Percentiles rank a stretch among this genome's conserved stretches.
Conservation (phyloP, 2,329 filamentous ascomycete species). For the Metarhizium anisopliae region DNA sequence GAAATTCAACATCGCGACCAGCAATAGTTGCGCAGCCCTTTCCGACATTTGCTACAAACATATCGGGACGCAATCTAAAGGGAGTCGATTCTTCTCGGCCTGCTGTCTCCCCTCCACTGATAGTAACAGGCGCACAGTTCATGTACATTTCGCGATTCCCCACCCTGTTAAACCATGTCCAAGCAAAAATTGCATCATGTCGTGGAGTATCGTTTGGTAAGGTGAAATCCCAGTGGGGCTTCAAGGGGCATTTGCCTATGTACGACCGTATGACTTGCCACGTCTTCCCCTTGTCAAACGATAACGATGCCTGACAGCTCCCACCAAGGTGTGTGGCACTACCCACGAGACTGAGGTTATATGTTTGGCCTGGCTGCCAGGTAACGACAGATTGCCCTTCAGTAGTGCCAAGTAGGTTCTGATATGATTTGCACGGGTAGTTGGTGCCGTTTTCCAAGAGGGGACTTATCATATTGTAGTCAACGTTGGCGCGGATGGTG, state of each 20-base stretch:
- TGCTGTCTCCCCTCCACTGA: conserved; percentile 28
- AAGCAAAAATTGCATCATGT: conserved; percentile 58
- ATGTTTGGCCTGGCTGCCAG: conserved; percentile 52
- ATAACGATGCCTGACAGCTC: conserved; percentile 67
- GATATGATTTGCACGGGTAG: no score
- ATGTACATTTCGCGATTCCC: conserved; percentile 83
- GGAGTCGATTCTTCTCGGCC: conserved; percentile 16
- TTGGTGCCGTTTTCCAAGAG: no score
- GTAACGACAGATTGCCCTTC: conserved; percentile 16
- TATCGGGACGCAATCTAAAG: conserved; percentile 50
- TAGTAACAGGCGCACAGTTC: conserved; percentile 68
- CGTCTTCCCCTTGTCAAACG: conserved; percentile 59
- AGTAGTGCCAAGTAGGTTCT: no score
- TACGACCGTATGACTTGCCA: conserved; percentile 60
- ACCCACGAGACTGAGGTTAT: conserved; percentile 57
- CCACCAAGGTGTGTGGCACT: conserved; percentile 59
- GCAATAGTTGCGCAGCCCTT: conserved; percentile 45
- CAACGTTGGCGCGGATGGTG: no score
- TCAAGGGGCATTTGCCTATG: conserved; percentile 42
- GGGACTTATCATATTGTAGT: no score
- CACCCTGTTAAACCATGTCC: conserved; percentile 69
- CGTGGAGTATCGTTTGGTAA: conserved; percentile 54
- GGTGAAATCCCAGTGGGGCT: conserved; percentile 52
- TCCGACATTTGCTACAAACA: conserved; percentile 64
- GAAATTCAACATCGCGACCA: neutral